A percentile compares a stretch with the other conserved stretches of the same genome.
Evolutionary conservation across 164 flowering plant species (phyloP).

Genomic region (Magnolia changhungtana): DNA sequence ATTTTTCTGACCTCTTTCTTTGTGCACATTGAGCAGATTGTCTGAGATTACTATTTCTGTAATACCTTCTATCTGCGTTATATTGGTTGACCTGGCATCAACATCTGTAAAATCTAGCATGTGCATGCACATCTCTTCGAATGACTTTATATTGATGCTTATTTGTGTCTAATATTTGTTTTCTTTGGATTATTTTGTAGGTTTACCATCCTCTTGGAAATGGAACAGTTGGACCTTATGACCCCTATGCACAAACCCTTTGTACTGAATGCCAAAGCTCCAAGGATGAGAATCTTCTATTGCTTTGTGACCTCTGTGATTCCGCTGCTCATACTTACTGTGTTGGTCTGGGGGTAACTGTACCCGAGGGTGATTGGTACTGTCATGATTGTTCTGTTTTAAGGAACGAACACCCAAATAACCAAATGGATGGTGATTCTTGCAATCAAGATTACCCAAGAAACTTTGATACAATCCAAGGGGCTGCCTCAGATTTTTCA

Average conservation of each 20-base stretch:
- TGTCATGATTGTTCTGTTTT: conserved; percentile 60
- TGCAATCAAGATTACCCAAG: conserved; percentile 1
- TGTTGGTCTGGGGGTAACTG: conserved; percentile 64
- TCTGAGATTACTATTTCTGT: too few species aligned
- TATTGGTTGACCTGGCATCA: too few species aligned
- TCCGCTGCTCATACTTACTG: conserved; percentile 74
- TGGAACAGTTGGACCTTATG: conserved; percentile 34
- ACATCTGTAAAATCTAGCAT: too few species aligned
- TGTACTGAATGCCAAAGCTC: conserved; percentile 49
- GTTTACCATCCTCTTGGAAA: conserved; percentile 43
- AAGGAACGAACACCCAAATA: conserved; percentile 39
- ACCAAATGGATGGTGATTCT: conserved; percentile 19
- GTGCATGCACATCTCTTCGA: background rate
- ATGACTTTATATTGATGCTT: background rate
- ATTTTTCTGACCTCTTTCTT: too few species aligned
- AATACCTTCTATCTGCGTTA: too few species aligned
- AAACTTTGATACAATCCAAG: background rate
- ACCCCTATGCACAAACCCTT: conserved; percentile 39
- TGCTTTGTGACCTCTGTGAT: conserved; percentile 84
- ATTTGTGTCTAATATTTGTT: background rate
- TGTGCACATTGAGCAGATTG: too few species aligned
- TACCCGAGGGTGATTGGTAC: conserved; percentile 88
- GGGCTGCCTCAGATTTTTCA: conserved; percentile 26
- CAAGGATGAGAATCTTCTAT: conserved; percentile 47
- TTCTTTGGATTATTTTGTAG: conserved; percentile 24